phyloP scores from a whole-genome alignment of 108 stramenopile genomes.

The Seminavis robusta region DNA sequence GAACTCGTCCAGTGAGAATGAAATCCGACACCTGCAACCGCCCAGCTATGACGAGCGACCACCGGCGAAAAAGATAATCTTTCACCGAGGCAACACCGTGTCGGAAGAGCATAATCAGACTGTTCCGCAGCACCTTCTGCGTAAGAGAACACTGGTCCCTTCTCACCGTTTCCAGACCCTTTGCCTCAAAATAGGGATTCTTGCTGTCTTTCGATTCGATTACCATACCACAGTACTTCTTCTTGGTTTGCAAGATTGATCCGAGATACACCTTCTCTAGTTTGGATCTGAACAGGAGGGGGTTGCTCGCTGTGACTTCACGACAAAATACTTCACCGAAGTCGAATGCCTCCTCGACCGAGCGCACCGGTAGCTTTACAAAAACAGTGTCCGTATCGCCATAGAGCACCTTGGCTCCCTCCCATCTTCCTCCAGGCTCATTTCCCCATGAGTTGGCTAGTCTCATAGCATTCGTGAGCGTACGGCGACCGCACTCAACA shows the following conservation, averaged over 20 bases:
- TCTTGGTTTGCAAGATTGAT: conserved; percentile 88
- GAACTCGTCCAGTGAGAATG: conserved; percentile 81
- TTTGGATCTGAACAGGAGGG: conserved; percentile 91
- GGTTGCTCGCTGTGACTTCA: conserved; percentile 80
- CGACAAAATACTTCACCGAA: conserved; percentile 90
- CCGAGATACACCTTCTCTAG: conserved; percentile 95
- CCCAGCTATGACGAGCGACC: conserved; percentile 75
- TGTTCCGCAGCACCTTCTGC: conserved; percentile 74
- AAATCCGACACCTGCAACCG: conserved; percentile 80
- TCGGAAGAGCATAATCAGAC: conserved; percentile 70
- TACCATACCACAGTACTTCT: conserved; percentile 90
- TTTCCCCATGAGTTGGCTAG: conserved; percentile 79
- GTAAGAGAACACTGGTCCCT: conserved; percentile 84
- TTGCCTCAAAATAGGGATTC: conserved; percentile 79
- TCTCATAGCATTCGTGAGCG: conserved; percentile 83
- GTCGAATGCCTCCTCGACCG: conserved; percentile 83
- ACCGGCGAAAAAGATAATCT: conserved; percentile 71
- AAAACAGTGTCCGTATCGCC: conserved; percentile 99
- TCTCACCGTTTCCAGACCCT: conserved; percentile 86
- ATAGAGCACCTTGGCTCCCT: conserved; percentile 85
- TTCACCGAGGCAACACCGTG: conserved; percentile 45
- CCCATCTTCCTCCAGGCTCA: conserved; percentile 55
- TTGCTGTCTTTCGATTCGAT: conserved; percentile 68
- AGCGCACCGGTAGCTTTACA: conserved; percentile 85
- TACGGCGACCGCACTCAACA: conserved; percentile 89